Base-by-base conservation (phyloP, 2,329 filamentous ascomycete species). In the Exophiala phaeomuriformis region DNA sequence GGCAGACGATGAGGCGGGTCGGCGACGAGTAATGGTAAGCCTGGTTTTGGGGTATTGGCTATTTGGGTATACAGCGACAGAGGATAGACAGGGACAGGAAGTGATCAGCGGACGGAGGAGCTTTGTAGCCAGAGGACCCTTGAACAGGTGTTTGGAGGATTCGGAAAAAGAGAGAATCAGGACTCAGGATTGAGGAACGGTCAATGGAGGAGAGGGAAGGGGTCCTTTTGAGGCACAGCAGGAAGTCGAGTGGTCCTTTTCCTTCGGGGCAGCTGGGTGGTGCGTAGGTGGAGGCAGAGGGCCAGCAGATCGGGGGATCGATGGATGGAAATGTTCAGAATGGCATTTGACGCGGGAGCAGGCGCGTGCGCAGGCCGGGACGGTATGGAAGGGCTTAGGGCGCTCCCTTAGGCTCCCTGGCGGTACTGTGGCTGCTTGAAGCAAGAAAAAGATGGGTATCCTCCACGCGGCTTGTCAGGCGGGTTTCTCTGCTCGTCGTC, bases 251-350 rank as follows among this genome's bases (percentile, higher is more conserved):
- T 19, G 19, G 32, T 30, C 31, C 33, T 39, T 43, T 47, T 55
- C 33, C 40, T 32, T 46, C 30, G 35, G 31, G 43, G 33, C 33
- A 35, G 49, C 40, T 33, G 31, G 40, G 28, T 48, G 35, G 39
- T 45, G 45, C 39, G 45, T 44, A 48, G 37, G 51, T 48, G 46
- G 46, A 40, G 29, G 39, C 36, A 42, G 39, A 37, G 47, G 32
- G 39, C 28, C 46, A 41, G 47, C n/a, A 36, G 27, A 45, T 43
- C 48, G 44, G 48, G 49, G 33, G 56, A 55, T 55, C 49, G 49
- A 52, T 47, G 42, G 39, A 59, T 59, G 57, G 51, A 59, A 59
- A 59, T 54, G 50, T 59, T 53, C 53, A 49, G 33, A 59, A 59
- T 59, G 45, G 57, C 57, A 59, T 59, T 52, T 41, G 19, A 41